Base-by-base conservation (phyloP, 371 early-diverging fungal genomes). In the Funneliformis caledonium region DNA sequence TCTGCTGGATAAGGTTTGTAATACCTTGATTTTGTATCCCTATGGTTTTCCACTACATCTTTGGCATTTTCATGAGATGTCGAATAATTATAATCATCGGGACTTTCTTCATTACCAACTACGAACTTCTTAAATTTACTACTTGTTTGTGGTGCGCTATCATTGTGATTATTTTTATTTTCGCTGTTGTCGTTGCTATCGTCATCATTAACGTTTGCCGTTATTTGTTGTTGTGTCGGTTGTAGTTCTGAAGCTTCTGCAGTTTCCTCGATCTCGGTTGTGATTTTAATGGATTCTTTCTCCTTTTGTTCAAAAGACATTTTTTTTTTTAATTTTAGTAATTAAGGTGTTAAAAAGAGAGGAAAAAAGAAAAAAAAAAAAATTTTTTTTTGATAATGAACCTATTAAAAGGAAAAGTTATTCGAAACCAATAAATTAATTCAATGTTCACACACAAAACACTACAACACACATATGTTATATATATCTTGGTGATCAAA, bases 1-100 rank as follows among this genome's bases (percentile, higher is more conserved):
- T 70, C 72, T 42, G 43, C 42, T 16, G 72, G 72, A 43, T 70
- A 70, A 70, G 72, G 72, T 70, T 70, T 70, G 43, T 33, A 19
- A 70, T 10, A 70, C 45, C 47, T 33, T 10, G 72, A 22, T 16
- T 50, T 16, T 73, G 74, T 47, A 52, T 73, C 47, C 14, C 74
- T 4, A 56, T 73, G 59, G 9, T 16, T 33, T 70, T 70, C 72
- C 10, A 70, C 42, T 43, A 45, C 43, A 8, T 43, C 72, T 16
- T 43, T 70, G 4, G 72, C 19, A 8, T 6, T 12, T n/a, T 31
- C 12, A 31, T 14, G 31, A 2, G 43, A 70, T 2, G 19, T 11
- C n/a, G 70, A 45, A 42, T n/a, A 12, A 33, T 47, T 70, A 22
- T 47, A 43, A 43, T 50, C 31, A 1, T 59, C 48, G 47, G 26